Evolutionary conservation across 441 rosid species (phyloP).

Genomic region (Aleurites moluccanus): DNA sequence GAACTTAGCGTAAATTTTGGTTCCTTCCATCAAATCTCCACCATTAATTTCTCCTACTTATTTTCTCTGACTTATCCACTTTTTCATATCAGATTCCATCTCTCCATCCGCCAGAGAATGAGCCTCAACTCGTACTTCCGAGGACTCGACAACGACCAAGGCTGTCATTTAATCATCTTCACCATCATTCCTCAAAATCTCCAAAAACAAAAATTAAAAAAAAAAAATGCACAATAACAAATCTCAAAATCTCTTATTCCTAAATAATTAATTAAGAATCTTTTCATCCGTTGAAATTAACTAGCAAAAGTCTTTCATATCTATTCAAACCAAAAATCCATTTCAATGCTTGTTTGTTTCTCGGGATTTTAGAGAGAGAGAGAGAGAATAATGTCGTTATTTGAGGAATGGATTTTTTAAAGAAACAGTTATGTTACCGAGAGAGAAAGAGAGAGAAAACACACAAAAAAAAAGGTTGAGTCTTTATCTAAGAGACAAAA

Average conservation of each 20-base stretch:
- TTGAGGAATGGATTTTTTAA: conserved; percentile 20
- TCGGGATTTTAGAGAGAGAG: conserved; percentile 13
- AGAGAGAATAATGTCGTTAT: conserved; percentile 35
- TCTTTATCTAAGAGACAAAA: conserved; percentile 18
- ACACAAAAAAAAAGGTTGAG: conserved; percentile 18
- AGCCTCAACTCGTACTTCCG: conserved; percentile 76
- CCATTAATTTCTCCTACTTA: conserved; percentile 46
- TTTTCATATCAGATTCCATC: conserved; percentile 67
- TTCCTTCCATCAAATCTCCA: conserved; percentile 95
- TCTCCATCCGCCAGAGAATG: conserved; percentile 62
- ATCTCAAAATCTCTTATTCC: neutral
- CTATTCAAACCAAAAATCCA: neutral
- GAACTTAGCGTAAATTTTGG: conserved; percentile 76
- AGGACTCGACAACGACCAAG: conserved; percentile 80
- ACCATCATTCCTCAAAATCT: conserved; percentile 79
- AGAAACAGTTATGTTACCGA: neutral
- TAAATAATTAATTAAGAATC: neutral
- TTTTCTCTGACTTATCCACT: conserved; percentile 18
- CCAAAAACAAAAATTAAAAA: neutral
- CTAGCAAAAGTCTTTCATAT: neutral
- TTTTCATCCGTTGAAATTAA: neutral
- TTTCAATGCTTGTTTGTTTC: neutral
- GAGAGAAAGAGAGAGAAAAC: conserved; percentile 15
- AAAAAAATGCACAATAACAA: neutral
- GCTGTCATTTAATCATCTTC: conserved; percentile 98